Percentiles rank a stretch among this genome's conserved stretches.
phyloP scores from a whole-genome alignment of 805 yeast species.

The Kodamaea laetipori region DNA sequence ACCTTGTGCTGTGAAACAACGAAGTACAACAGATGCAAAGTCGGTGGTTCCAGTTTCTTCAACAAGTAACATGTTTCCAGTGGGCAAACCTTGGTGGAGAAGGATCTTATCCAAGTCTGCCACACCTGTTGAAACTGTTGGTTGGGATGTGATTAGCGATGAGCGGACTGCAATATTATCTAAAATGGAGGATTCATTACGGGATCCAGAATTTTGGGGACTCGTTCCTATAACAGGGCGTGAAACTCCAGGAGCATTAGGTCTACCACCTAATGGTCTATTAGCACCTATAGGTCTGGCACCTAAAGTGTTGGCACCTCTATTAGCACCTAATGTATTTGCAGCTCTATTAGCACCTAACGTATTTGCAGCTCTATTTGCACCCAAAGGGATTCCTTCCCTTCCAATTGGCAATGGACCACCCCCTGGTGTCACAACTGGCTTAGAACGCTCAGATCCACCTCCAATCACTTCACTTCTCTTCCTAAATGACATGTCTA shows the following conservation, averaged over 20 bases:
- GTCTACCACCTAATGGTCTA: conserved; percentile 1
- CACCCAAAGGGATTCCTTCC: no score
- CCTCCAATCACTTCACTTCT: conserved; percentile 40
- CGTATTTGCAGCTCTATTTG: no score
- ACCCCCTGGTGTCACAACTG: background rate
- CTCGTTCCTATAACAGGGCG: background rate
- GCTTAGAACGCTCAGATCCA: conserved; percentile 4
- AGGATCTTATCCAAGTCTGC: conserved; percentile 71
- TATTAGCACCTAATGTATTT: no score
- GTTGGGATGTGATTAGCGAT: conserved; percentile 71
- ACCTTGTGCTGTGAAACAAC: conserved; percentile 78
- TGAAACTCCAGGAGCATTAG: background rate
- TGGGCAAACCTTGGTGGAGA: conserved; percentile 82
- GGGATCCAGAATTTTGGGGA: background rate
- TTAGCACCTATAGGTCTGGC: no score
- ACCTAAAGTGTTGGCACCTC: no score
- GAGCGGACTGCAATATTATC: conserved; percentile 58
- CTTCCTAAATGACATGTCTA: conserved; percentile 43
- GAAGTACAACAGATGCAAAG: conserved; percentile 68
- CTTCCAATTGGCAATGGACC: background rate
- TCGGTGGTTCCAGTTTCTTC: conserved; percentile 91
- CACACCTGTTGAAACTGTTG: conserved; percentile 80
- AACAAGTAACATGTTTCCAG: conserved; percentile 67
- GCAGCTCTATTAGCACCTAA: no score
- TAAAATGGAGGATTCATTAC: background rate